Base-by-base conservation (phyloP, 2,329 filamentous ascomycete species). In the Fusarium chuoi region DNA sequence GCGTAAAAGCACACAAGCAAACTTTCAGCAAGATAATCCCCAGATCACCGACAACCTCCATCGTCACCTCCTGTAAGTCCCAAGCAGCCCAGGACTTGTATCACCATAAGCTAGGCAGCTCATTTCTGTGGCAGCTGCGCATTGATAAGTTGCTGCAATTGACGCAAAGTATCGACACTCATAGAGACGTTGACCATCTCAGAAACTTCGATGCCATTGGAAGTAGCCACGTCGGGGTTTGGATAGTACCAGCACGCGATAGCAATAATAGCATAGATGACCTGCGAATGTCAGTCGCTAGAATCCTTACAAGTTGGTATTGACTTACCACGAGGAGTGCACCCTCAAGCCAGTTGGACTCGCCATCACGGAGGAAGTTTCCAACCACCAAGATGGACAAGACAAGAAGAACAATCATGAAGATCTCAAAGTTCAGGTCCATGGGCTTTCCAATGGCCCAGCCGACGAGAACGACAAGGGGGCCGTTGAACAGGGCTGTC, bases 331-430 rank as follows among this genome's bases (percentile, higher is more conserved):
- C 89, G 72, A 92, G 91, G 18, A 95, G 85, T 17, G 87, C 87
- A 5, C 93, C 93, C 79, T 95, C 93, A 3, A 95, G 86, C 79
- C 93, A 95, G 78, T 94, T 94, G 35, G 89, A 92, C 81, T 93
- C 92, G 54, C 90, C 89, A 75, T 95, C 93, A 28, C 92, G 87
- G 46, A 95, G 83, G 82, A 95, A 94, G 69, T 92, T 93, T 5
- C 93, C 92, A 52, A 94, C 91, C 0, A 93, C 91, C 20, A 95
- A 82, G 65, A 94, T 93, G 4, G 91, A 90, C 38, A 95, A 84
- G n/a, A 95, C 90, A 2, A 95, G 83, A 11, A 93, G 84, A 22
- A 91, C 88, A n/a, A 93, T 87, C 84, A 93, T 92, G 83, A 95
- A 95, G 22, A 93, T 88, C 75, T 94, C 91, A 78, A 95, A 94